Evolutionary conservation across 2,329 filamentous ascomycete species (phyloP).

Genomic region (Piedraia hortae): DNA sequence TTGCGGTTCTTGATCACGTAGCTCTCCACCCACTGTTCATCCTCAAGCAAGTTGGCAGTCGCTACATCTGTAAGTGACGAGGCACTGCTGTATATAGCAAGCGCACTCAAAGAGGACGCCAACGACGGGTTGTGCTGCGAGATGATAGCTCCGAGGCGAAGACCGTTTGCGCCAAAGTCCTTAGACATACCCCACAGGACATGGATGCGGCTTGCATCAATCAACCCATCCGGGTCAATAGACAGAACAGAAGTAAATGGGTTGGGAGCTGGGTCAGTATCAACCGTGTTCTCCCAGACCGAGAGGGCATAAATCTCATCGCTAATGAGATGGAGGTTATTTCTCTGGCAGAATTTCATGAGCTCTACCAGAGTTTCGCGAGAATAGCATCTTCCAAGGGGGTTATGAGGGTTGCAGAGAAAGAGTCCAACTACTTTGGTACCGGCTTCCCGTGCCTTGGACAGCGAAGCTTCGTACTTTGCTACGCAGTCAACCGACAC

Average conservation of each 20-base stretch:
- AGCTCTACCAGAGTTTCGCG: slow-evolving; percentile 5
- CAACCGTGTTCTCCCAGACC: background rate
- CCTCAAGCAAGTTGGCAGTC: slow-evolving; percentile 11
- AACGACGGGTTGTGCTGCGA: slow-evolving; percentile 7
- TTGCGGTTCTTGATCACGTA: slow-evolving; percentile 1
- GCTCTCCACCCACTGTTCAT: slow-evolving; percentile 2
- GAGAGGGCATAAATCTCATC: slow-evolving; percentile 14
- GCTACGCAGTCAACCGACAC: slow-evolving; percentile 12
- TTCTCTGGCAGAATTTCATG: slow-evolving; percentile 9
- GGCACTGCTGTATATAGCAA: slow-evolving; percentile 10
- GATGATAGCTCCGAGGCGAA: slow-evolving; percentile 10
- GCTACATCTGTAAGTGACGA: slow-evolving; percentile 10
- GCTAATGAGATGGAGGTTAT: slow-evolving; percentile 11
- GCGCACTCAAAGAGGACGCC: slow-evolving; percentile 6
- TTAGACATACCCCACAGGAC: slow-evolving; percentile 12
- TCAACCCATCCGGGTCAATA: slow-evolving; percentile 1
- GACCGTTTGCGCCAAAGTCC: slow-evolving; percentile 12
- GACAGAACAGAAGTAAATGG: background rate
- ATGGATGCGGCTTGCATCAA: slow-evolving; percentile 5
- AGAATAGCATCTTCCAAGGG: slow-evolving; percentile 12
- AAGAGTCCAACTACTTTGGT: slow-evolving; percentile 16
- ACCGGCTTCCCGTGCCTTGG: slow-evolving; percentile 10
- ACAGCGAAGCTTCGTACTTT: slow-evolving; percentile 15
- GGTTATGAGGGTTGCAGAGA: slow-evolving; percentile 17
- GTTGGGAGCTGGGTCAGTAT: background rate